Conservation (phyloP, 768 basidiomycete genomes). For the Tulasnella sp. region DNA sequence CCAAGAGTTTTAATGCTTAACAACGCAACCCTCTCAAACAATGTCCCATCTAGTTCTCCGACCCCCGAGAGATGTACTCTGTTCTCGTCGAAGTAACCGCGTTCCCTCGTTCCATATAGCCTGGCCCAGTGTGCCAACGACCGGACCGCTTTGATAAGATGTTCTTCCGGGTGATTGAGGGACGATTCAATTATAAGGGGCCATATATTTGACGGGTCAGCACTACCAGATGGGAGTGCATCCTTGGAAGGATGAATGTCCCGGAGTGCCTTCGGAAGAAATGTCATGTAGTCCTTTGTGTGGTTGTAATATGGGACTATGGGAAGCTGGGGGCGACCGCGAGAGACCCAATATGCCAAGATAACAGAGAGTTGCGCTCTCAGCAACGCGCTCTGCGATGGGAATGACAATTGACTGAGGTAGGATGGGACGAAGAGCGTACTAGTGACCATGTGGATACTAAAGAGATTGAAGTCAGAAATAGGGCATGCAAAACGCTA, state of each 20-base stretch:
- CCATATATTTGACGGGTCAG: conserved; percentile 1
- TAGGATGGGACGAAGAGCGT: conserved; percentile 11
- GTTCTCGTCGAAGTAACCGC: conserved; percentile 17
- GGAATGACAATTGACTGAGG: neutral
- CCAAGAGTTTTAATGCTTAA: conserved; percentile 35
- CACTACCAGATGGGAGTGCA: neutral
- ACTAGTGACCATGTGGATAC: conserved; percentile 13
- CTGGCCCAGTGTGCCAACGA: conserved; percentile 2
- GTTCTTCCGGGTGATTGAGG: conserved; percentile 13
- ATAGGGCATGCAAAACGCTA: neutral
- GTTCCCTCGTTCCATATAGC: conserved; percentile 7
- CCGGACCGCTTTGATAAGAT: conserved; percentile 12
- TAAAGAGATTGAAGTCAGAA: neutral
- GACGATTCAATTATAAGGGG: conserved; percentile 4
- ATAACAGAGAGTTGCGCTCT: conserved; percentile 1
- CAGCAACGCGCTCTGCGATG: conserved; percentile 5
- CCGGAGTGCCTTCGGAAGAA: neutral
- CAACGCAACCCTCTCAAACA: conserved; percentile 48
- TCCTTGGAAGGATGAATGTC: neutral
- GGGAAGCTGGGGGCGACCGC: conserved; percentile 4
- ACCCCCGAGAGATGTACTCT: conserved; percentile 40
- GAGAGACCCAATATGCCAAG: conserved; percentile 4
- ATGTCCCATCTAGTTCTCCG: conserved; percentile 43
- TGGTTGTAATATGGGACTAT: neutral
- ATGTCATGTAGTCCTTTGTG: neutral